A percentile compares a stretch with the other conserved stretches of the same genome.
phyloP scores from a whole-genome alignment of 352 stramenopile genomes.

The Phytophthora palmivora region DNA sequence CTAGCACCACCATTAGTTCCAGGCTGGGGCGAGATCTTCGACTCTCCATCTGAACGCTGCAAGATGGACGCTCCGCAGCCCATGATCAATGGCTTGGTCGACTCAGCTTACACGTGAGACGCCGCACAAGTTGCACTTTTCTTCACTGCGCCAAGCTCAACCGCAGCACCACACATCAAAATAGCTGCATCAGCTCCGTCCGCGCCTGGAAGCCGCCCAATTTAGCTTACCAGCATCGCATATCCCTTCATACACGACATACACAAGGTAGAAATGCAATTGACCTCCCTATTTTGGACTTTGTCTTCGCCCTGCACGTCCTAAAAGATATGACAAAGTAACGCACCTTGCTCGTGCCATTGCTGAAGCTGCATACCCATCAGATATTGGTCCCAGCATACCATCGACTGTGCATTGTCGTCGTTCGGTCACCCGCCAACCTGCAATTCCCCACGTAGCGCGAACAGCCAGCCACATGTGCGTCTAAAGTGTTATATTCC shows the following conservation, averaged over 20 bases:
- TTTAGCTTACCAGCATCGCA: too few relatives aligned
- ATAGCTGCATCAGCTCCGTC: conserved; percentile 14
- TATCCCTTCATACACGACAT: too few relatives aligned
- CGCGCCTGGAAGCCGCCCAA: too few relatives aligned
- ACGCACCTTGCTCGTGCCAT: too few relatives aligned
- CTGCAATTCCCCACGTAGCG: conserved; percentile 10
- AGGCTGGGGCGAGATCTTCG: conserved; percentile 53
- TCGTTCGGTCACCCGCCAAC: not conserved
- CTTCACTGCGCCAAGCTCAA: conserved; percentile 16
- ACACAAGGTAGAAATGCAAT: too few relatives aligned
- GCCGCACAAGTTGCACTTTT: conserved; percentile 1
- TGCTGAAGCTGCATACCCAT: too few relatives aligned
- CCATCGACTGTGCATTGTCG: too few relatives aligned
- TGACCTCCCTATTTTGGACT: too few relatives aligned
- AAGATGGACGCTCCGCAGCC: conserved; percentile 74
- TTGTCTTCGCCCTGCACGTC: too few relatives aligned
- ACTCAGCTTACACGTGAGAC: conserved; percentile 5
- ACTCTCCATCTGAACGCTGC: conserved; percentile 46
- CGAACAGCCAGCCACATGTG: conserved; percentile 3
- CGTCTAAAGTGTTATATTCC: conserved; percentile 43
- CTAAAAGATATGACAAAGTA: too few relatives aligned
- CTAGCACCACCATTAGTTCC: conserved; percentile 5
- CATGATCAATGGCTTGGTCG: conserved; percentile 39
- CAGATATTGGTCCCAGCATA: too few relatives aligned
- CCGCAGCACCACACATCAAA: conserved; percentile 15